These are phyloP conservation scores for Pharus latifolius DNA, from an alignment of 176 grass and related monocot species.

Conservation along the genomic window DNA sequence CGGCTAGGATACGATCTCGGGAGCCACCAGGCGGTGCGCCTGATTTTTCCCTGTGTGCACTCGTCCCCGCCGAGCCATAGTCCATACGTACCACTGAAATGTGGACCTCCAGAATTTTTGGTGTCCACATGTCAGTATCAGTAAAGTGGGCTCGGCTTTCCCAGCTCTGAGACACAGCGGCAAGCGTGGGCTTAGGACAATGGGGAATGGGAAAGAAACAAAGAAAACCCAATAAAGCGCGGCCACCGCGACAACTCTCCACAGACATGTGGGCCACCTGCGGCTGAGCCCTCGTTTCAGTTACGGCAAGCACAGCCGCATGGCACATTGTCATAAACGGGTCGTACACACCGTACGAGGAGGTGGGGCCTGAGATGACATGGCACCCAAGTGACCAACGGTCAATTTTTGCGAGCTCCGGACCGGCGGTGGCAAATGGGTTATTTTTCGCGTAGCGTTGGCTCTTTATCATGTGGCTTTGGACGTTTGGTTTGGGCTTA, in stretches of 20 bases:
- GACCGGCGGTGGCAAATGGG: neutral
- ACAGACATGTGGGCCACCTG: neutral
- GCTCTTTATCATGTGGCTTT: neutral
- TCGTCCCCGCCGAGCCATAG: neutral
- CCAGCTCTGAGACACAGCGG: neutral
- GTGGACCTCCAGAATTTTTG: neutral
- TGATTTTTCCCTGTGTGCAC: neutral
- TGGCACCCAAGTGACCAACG: slow-evolving; percentile 11
- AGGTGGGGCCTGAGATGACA: neutral
- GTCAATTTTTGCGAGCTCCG: slow-evolving; percentile 32
- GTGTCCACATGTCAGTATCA: neutral
- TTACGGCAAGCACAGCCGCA: neutral
- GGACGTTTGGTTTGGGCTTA: neutral
- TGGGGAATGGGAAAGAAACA: slow-evolving; percentile 26
- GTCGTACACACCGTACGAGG: neutral
- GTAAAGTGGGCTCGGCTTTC: neutral
- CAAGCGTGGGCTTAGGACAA: neutral
- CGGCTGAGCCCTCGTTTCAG: neutral
- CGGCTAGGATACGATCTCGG: slow-evolving; percentile 15
- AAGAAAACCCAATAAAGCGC: neutral
- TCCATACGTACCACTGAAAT: neutral
- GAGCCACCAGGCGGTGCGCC: neutral
- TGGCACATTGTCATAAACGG: neutral
- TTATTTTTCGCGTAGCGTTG: no score
- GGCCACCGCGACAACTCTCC: neutral